Conservation (phyloP, 2,329 filamentous ascomycete genomes). For the Sclerotinia spermophila region DNA sequence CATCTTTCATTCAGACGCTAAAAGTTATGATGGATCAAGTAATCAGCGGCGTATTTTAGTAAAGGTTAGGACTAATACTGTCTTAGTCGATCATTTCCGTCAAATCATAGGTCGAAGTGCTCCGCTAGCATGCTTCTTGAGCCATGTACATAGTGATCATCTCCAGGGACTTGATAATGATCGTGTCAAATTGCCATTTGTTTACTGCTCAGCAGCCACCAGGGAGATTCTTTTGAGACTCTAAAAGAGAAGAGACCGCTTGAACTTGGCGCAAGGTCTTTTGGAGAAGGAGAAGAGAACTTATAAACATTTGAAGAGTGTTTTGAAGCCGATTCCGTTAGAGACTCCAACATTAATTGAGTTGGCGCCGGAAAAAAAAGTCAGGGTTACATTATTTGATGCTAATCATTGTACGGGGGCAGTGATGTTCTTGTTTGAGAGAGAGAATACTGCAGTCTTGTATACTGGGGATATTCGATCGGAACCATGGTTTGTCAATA, state of each 20-base stretch:
- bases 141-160: slow-evolving; percentile 91
- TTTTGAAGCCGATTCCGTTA: slow-evolving; percentile 78
- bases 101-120: slow-evolving; percentile 49
- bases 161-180: slow-evolving; percentile 67
- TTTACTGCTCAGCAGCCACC: slow-evolving; percentile 87
- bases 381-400: slow-evolving; percentile 81
- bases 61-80: slow-evolving; percentile 9
- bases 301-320: slow-evolving; percentile 69
- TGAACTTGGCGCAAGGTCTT: slow-evolving; percentile 77
- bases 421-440: slow-evolving; percentile 90
- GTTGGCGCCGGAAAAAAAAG: slow-evolving; percentile 60
- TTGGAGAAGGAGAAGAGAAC: slow-evolving; percentile 70
- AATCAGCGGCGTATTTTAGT: not conserved
- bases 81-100: slow-evolving; percentile 76
- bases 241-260: slow-evolving; percentile 72
- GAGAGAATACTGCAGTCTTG: slow-evolving; percentile 64
- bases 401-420: slow-evolving; percentile 90
- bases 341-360: slow-evolving; percentile 77
- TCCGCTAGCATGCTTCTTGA: slow-evolving; percentile 81
- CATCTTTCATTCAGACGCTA: not conserved
- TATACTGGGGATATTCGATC: slow-evolving; percentile 89
- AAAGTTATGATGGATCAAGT: not conserved
- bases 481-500: slow-evolving; percentile 81
- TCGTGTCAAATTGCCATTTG: slow-evolving; percentile 70
- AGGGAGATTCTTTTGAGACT: slow-evolving; percentile 75